Conservation (phyloP, 805 yeast genomes). For the Myxozyma geophila region DNA sequence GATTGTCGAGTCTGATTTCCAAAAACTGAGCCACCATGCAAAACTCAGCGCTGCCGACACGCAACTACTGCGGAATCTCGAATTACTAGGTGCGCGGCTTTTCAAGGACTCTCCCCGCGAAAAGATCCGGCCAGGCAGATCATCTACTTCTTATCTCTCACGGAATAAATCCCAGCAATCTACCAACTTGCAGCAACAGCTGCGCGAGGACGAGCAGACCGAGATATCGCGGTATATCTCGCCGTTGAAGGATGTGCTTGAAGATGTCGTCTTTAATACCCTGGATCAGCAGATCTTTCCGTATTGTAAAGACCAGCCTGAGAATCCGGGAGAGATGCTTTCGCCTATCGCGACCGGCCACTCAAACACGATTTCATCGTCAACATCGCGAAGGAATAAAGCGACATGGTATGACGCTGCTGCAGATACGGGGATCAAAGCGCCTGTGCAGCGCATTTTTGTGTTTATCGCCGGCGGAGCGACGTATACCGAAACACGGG, state of each 20-base stretch:
- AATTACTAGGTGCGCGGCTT: conserved; percentile 61
- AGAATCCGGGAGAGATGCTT: conserved; percentile 37
- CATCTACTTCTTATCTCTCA: background rate
- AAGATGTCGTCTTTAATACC: conserved; percentile 53
- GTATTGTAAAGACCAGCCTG: conserved; percentile 74
- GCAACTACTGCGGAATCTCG: conserved; percentile 61
- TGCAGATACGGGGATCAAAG: background rate
- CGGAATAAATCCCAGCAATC: too few relatives aligned
- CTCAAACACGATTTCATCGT: background rate
- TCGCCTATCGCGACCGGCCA: conserved; percentile 7
- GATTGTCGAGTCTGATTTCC: conserved; percentile 70
- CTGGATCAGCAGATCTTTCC: conserved; percentile 70
- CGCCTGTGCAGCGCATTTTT: conserved; percentile 66
- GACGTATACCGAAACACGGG: conserved; percentile 78
- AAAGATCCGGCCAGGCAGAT: conserved; percentile 51
- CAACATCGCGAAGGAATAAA: conserved; percentile 20
- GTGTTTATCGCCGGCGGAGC: conserved; percentile 89
- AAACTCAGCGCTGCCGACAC: conserved; percentile 51
- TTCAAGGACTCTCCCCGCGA: conserved; percentile 50
- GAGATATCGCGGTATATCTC: conserved; percentile 67
- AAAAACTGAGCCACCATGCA: conserved; percentile 65
- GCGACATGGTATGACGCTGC: conserved; percentile 32
- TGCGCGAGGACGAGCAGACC: conserved; percentile 1
- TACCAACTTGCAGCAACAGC: background rate
- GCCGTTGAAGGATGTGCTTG: conserved; percentile 63